Evolutionary conservation across 345 rosid species (phyloP).

Genomic region (Atalantia buxifolia): DNA sequence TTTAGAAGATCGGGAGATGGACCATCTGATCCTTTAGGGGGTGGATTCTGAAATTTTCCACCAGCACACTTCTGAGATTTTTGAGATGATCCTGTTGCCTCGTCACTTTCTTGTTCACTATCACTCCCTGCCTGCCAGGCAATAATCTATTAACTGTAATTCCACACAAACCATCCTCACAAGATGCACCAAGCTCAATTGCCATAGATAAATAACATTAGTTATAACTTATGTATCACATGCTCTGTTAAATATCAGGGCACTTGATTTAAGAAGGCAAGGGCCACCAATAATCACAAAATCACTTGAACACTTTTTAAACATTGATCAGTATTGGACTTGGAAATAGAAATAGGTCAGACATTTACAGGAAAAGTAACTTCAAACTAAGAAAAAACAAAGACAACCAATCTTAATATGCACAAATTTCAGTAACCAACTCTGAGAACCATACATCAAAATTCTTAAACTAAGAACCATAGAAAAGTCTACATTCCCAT

Average conservation of each 20-base stretch:
- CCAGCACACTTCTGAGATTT: conserved; percentile 54
- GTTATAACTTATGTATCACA: neutral
- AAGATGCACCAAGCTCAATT: neutral
- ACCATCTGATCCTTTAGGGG: conserved; percentile 46
- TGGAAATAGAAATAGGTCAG: neutral
- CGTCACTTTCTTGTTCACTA: conserved; percentile 65
- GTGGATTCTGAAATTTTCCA: conserved; percentile 34
- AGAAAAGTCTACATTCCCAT: neutral
- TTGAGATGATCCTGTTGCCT: conserved; percentile 34
- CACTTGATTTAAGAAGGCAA: neutral
- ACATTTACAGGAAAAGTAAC: neutral
- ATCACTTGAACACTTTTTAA: neutral
- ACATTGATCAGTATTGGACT: neutral
- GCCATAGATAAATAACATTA: neutral
- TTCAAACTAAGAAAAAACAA: neutral
- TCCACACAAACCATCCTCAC: conserved; percentile 3
- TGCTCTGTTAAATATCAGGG: neutral
- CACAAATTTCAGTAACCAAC: neutral
- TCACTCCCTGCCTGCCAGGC: conserved; percentile 68
- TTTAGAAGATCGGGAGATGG: conserved; percentile 58
- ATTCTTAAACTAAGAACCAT: conserved; percentile 3
- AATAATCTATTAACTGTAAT: conserved; percentile 15
- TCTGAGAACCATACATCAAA: neutral
- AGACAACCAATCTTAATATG: neutral
- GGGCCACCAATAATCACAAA: neutral